phyloP scores from a whole-genome alignment of 2,329 filamentous ascomycete species.

The Alternaria viburni region DNA sequence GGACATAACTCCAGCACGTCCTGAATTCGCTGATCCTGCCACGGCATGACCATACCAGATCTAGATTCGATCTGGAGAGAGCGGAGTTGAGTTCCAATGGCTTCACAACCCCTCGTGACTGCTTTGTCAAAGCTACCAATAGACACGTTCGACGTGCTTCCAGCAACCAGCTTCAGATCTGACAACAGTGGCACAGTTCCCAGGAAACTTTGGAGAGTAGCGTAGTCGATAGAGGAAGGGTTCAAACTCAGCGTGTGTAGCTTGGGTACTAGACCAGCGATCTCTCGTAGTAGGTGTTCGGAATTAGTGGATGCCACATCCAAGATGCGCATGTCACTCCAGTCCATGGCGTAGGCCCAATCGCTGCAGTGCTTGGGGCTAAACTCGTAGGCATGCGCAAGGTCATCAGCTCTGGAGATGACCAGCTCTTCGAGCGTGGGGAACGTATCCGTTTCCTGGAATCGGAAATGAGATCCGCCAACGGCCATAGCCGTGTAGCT shows the following conservation, averaged over 20 bases:
- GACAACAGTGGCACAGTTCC: neutral
- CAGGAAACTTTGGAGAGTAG: neutral
- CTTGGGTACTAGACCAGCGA: neutral
- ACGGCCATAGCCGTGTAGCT: neutral
- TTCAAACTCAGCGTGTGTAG: neutral
- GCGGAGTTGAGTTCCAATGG: neutral
- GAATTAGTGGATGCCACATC: neutral
- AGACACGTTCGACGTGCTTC: neutral
- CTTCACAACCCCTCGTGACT: neutral
- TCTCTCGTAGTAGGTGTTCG: neutral
- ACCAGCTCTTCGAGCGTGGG: neutral
- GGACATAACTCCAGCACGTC: neutral
- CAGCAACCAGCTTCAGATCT: neutral
- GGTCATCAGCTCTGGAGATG: neutral
- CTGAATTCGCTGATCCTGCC: neutral
- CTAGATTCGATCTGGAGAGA: neutral
- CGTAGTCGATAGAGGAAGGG: neutral
- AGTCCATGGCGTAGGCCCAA: neutral
- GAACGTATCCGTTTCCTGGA: neutral
- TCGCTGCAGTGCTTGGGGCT: neutral
- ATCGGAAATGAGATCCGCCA: neutral
- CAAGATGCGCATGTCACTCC: neutral
- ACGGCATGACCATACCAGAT: neutral
- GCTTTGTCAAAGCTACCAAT: neutral
- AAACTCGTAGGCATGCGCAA: neutral